Evolutionary conservation across 208 protist genomes (phyloP).

Genomic region (Naegleria gruberi): DNA sequence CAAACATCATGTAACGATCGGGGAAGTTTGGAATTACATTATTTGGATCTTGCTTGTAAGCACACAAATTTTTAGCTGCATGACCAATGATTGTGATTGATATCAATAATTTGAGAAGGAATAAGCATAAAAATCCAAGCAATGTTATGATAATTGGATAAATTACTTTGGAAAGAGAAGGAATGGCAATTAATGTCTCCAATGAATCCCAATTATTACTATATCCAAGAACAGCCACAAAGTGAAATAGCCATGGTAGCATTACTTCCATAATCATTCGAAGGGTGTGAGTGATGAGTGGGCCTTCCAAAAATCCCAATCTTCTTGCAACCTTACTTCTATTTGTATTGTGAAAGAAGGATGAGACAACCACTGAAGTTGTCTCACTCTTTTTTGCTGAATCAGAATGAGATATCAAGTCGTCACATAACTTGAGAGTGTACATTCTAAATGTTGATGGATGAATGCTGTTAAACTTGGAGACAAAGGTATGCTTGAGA

Average conservation of each 20-base stretch:
- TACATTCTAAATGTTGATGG: neutral
- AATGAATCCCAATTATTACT: neutral
- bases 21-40: neutral
- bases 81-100: neutral
- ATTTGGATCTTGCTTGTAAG: neutral
- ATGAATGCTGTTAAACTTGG: constrained; percentile 62
- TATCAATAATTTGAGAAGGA: neutral
- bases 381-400: neutral
- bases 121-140: neutral
- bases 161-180: neutral
- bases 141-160: neutral
- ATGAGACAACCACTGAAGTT: neutral
- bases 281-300: neutral
- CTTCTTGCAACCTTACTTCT: neutral
- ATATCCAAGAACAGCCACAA: neutral
- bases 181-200: neutral
- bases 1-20: neutral
- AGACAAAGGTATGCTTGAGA: constrained; percentile 76
- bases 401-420: neutral
- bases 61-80: neutral
- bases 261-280: neutral
- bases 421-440: neutral
- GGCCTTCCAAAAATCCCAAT: neutral
- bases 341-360: neutral
- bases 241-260: neutral